Base-by-base conservation (phyloP, 768 basidiomycete genomes). In the Calocybe cyanea region DNA sequence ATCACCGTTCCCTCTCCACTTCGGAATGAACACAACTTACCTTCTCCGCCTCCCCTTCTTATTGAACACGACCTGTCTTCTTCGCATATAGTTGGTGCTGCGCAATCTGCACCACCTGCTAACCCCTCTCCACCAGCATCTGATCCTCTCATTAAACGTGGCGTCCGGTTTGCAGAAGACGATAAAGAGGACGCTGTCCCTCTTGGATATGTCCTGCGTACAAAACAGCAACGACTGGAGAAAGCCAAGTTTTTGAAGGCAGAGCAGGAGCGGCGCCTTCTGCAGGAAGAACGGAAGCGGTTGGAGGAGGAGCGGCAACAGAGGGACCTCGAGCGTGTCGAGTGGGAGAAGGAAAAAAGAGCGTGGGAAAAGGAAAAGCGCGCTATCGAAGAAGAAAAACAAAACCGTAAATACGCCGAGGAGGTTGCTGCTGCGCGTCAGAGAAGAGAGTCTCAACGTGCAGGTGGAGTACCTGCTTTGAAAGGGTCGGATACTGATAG, bases 141-240 rank as follows among this genome's bases (percentile, higher is more conserved):
- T 2, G 51, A 56, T 15, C 46, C 61, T 30, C 54, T 65, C 15
- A 63, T 68, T 41, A 76, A 75, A 58, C 76, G 81, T 31, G 80
- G 81, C 8, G 84, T 85, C 7, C 75, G 81, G 35, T 85, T 85
- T 49, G 78, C 73, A 23, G 81, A 83, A 52, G 77, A 79, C 54
- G 76, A 78, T 56, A 80, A 78, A 48, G 84, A 86, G 33, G 85
- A 88, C 59, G 69, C 70, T 41, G 70, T 85, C 51, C 87, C 87
- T 2, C 66, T 87, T 32, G 79, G 76, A 14, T 78, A 88, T 57
- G 75, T 81, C n/a, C 66, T 86, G 57, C 81, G 83, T 43, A 76
- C 76, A 61, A 83, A 81, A 68, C 83, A 82, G 70, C 79, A 78
- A 55, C 80, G 81, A 35, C 84, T 83, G 62, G 80, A 85, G 63